A percentile compares a stretch with the other conserved stretches of the same genome.
Conservation (phyloP, 441 rosid species). For the Kokia cookei region DNA sequence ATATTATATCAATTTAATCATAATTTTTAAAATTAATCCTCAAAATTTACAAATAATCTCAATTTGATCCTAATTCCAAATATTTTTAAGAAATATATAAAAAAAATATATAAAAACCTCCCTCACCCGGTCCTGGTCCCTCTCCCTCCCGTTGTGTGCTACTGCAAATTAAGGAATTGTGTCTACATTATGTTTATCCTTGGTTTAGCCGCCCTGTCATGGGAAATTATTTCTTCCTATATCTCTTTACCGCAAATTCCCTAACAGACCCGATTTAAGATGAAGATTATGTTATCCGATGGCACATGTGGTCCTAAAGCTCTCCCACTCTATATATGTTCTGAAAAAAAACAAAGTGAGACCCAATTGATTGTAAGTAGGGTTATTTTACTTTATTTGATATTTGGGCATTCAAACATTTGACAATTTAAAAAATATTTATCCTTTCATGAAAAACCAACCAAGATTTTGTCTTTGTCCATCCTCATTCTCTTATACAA, state of each 20-base stretch:
- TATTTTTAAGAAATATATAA: too few species aligned
- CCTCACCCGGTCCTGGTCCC: too few species aligned
- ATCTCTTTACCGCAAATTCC: not conserved
- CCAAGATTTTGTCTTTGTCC: not conserved
- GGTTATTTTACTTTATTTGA: not conserved
- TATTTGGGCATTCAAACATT: not conserved
- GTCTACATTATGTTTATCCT: not conserved
- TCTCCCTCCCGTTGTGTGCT: too few species aligned
- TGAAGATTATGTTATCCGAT: not conserved
- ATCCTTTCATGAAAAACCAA: not conserved
- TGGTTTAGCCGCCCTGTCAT: not conserved
- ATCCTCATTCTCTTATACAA: not conserved
- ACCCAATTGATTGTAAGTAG: not conserved
- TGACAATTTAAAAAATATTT: not conserved
- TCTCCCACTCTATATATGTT: not conserved
- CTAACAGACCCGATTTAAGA: not conserved
- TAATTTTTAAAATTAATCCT: too few species aligned
- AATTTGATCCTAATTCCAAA: too few species aligned
- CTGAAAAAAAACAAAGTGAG: not conserved
- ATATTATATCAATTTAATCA: too few species aligned
- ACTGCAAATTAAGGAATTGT: not conserved
- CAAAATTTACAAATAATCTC: too few species aligned
- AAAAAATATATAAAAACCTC: too few species aligned
- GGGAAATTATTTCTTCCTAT: not conserved
- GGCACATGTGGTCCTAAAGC: not conserved